Conservation (phyloP, 2,329 filamentous ascomycete species). For the Ustulina deusta region DNA sequence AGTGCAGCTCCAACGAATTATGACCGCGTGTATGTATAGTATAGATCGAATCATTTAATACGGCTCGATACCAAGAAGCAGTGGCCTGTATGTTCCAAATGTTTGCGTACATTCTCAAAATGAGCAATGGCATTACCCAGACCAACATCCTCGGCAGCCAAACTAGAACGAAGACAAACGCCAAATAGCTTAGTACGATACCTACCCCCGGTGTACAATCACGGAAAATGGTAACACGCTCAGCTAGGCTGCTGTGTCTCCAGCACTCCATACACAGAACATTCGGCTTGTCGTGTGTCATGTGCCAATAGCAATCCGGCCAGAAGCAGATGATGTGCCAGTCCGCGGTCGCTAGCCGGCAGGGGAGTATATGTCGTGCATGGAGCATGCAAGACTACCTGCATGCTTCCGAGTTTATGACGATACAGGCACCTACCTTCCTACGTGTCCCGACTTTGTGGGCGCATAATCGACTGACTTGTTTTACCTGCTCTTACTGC, state of each 20-base stretch:
- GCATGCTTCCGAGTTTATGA: background rate
- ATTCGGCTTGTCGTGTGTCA: background rate
- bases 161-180: background rate
- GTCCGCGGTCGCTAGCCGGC: background rate
- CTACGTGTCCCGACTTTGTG: background rate
- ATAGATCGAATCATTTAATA: background rate
- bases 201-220: background rate
- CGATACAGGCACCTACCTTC: too few species aligned
- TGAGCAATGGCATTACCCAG: background rate
- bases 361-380: background rate
- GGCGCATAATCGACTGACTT: background rate
- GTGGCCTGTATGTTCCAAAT: background rate
- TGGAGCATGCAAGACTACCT: background rate
- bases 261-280: background rate
- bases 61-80: background rate
- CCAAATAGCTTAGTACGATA: background rate
- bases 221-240: background rate
- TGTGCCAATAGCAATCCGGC: background rate
- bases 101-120: background rate
- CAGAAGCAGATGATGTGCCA: background rate
- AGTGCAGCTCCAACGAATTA: constrained; percentile 14
- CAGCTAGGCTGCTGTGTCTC: background rate
- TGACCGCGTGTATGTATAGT: background rate
- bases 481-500: background rate
- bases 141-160: too few species aligned